Percentiles rank a stretch among this genome's conserved stretches.
These are phyloP conservation scores for Nemophila menziesii DNA, from an alignment of 257 asterid species.

Conservation along the genomic window DNA sequence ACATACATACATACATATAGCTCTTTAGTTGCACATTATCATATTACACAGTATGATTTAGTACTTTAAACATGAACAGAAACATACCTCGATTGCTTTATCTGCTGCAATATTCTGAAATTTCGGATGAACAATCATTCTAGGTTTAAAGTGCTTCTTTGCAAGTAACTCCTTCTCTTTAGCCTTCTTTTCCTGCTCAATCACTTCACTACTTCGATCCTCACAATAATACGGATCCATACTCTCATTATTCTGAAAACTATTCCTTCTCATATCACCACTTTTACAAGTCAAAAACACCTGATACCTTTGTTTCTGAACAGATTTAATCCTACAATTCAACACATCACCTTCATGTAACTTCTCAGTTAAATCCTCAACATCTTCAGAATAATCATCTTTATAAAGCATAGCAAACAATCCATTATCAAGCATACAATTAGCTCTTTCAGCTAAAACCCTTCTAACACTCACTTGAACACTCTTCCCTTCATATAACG, in stretches of 20 bases:
- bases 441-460: conserved; percentile 3
- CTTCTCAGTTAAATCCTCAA: conserved; percentile 8
- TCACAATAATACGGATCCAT: conserved; percentile 9
- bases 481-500: conserved; percentile 2
- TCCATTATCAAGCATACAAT: conserved; percentile 3
- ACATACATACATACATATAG: too few species aligned
- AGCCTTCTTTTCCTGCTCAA: conserved; percentile 4
- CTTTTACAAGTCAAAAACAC: conserved; percentile 6
- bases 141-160: conserved; percentile 7
- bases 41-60: too few species aligned
- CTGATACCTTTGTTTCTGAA: conserved; percentile 7
- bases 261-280: conserved; percentile 4
- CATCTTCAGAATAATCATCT: conserved; percentile 6
- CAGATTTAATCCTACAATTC: conserved; percentile 5
- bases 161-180: conserved; percentile 9
- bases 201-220: conserved; percentile 1
- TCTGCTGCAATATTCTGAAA: conserved; percentile 11
- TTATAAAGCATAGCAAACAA: conserved; percentile 4
- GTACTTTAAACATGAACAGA: too few species aligned
- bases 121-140: conserved; percentile 8
- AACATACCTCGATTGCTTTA: conserved; percentile 9
- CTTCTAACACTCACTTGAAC: conserved; percentile 8
- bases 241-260: not conserved
- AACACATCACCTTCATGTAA: conserved; percentile 9
- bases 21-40: too few species aligned